Percentiles rank a stretch among this genome's conserved stretches.
These are phyloP conservation scores for Trypanosoma avium DNA, from an alignment of 208 protist genomes.

Conservation along the genomic window DNA sequence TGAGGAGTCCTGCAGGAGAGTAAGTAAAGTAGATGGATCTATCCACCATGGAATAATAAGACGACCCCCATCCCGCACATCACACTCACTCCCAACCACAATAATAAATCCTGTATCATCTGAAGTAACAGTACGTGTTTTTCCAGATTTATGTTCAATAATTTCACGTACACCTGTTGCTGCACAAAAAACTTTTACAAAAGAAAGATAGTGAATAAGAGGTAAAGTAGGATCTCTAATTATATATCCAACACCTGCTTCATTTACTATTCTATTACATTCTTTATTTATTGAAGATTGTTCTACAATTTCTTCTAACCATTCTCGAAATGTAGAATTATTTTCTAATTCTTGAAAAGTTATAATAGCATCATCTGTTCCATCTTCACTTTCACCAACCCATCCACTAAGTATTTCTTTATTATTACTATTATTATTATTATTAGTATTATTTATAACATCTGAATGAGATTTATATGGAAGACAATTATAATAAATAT, in stretches of 20 bases:
- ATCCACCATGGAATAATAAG: constrained; percentile 82
- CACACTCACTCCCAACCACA: constrained; percentile 63
- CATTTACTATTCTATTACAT: constrained; percentile 37
- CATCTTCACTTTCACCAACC: constrained; percentile 48
- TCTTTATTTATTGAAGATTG: constrained; percentile 71
- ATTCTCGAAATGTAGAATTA: constrained; percentile 41
- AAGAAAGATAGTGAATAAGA: constrained; percentile 73
- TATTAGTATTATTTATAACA: constrained; percentile 11
- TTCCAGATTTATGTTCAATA: constrained; percentile 23
- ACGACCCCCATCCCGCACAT: constrained; percentile 74
- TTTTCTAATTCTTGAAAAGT: constrained; percentile 46
- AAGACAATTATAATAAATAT: constrained; percentile 75
- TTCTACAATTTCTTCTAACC: constrained; percentile 80
- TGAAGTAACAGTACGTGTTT: constrained; percentile 19
- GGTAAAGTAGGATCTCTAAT: constrained; percentile 63
- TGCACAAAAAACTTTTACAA: constrained; percentile 62
- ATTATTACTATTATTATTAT: constrained; percentile 6
- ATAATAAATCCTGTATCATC: constrained; percentile 57
- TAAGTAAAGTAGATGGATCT: constrained; percentile 63
- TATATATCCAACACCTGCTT: constrained; percentile 72
- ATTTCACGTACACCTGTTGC: constrained; percentile 56
- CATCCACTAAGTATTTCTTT: constrained; percentile 42
- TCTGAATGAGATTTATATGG: constrained; percentile 44
- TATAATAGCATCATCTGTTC: constrained; percentile 55
- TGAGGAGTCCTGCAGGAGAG: constrained; percentile 35